Conservation (phyloP, 169 alveolate genomes). For the Plasmodium reichenowi region DNA sequence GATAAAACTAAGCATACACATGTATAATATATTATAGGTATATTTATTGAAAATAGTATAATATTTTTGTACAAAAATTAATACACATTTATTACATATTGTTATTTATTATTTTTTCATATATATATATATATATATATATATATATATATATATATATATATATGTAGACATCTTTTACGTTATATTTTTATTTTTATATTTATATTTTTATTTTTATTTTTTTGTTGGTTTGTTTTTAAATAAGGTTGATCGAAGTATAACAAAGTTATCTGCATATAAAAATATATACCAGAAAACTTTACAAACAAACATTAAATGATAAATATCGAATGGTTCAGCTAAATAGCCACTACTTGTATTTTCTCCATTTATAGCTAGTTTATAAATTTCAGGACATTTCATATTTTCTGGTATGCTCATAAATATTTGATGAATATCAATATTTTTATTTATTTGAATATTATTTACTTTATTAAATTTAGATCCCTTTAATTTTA, state of each 20-base stretch:
- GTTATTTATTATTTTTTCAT: not conserved
- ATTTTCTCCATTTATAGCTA: slow-evolving; percentile 72
- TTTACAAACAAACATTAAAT: slow-evolving; percentile 57
- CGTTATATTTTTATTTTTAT: too few relatives aligned
- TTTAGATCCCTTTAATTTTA: slow-evolving; percentile 46
- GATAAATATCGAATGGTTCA: slow-evolving; percentile 77
- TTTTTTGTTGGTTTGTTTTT: not conserved
- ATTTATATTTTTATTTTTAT: not conserved
- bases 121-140: slow-evolving; percentile 17
- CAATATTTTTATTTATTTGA: slow-evolving; percentile 14
- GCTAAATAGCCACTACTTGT: slow-evolving; percentile 62
- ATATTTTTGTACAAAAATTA: too few relatives aligned
- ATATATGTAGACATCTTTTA: not conserved
- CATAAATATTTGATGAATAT: slow-evolving; percentile 68
- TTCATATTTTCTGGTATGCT: slow-evolving; percentile 76
- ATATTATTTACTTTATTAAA: slow-evolving; percentile 41
- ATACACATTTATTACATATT: too few relatives aligned
- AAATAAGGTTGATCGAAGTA: slow-evolving; percentile 47
- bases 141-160: slow-evolving; percentile 17
- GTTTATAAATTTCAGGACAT: slow-evolving; percentile 51
- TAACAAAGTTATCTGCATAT: slow-evolving; percentile 60
- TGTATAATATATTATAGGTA: too few relatives aligned
- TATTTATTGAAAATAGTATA: too few relatives aligned
- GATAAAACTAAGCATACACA: too few relatives aligned
- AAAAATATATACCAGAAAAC: slow-evolving; percentile 72